Percentiles rank a stretch among this genome's conserved stretches.
These are phyloP conservation scores for Stellera chamaejasme DNA, from an alignment of 345 rosid species.

Conservation along the genomic window DNA sequence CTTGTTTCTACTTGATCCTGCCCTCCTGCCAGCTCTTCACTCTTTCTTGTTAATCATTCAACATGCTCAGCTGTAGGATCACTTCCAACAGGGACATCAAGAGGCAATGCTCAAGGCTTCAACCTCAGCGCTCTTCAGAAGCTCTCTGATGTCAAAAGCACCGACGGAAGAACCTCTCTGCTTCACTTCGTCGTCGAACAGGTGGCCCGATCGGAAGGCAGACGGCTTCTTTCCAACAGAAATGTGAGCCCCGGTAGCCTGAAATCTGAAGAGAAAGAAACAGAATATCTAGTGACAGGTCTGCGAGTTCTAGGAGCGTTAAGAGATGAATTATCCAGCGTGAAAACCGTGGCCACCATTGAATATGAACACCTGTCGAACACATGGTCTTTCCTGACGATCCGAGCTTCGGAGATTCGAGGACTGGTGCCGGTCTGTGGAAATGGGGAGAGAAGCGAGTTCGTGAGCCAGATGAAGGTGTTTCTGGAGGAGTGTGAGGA, in stretches of 20 bases:
- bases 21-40: too few species aligned
- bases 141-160: constrained; percentile 69
- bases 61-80: too few species aligned
- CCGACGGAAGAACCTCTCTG: constrained; percentile 64
- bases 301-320: constrained; percentile 40
- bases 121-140: constrained; percentile 54
- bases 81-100: too few species aligned
- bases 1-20: too few species aligned
- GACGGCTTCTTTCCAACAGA: constrained; percentile 20
- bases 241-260: constrained; percentile 11
- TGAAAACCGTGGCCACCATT: constrained; percentile 52
- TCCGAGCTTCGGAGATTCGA: constrained; percentile 35
- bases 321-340: constrained; percentile 42
- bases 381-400: constrained; percentile 34
- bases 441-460: constrained; percentile 27
- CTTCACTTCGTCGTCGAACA: constrained; percentile 84
- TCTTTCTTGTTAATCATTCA: too few species aligned
- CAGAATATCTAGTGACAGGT: constrained; percentile 41
- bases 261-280: constrained; percentile 33
- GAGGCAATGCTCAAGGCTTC: constrained; percentile 85
- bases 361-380: constrained; percentile 43
- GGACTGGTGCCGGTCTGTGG: constrained; percentile 23
- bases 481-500: constrained; percentile 53
- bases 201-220: constrained; percentile 61
- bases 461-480: constrained; percentile 50